Base-by-base conservation (phyloP, 768 basidiomycete species). In the Dentipellis fragilis region DNA sequence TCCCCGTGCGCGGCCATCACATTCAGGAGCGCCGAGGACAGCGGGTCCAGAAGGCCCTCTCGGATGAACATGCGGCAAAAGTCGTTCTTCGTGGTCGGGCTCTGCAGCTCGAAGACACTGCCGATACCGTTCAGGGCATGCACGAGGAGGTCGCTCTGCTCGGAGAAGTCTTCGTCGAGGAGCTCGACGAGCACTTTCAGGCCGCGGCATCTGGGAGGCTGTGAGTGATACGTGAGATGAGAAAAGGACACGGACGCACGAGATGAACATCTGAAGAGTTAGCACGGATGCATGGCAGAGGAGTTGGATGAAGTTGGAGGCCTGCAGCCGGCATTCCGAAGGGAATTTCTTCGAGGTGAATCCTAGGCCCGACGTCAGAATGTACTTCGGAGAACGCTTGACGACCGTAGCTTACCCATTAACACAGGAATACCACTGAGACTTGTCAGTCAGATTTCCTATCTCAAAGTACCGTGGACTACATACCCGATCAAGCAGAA, bases 11-110 rank as follows among this genome's bases (percentile, higher is more conserved):
- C 85, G 3, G 81, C 79, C 78, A 94, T 90, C 54, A 97, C 89
- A 63, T 91, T 88, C 56, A 95, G 72, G 22, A 99, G 70, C 2
- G 95, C 96, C 2, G 87, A 83, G 1, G 93, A 91, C 1, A 99
- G 73, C 0, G 96, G 95, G 61, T 96, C 94, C 48, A 96, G 75
- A 3, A 99, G 74, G 23, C 96, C 96, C 71, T 98, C 96, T 5
- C 93, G 80, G 42, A 96, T 91, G 73, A 98, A 95, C 88, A 98
- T 94, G 10, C 96, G 82, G 66, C 94, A 97, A 67, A 98, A 98
- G 70, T 98, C 96, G 66, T 96, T 97, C 69, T 96, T 92, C 10
- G 94, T 93, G 37, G 94, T 96, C 8, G 96, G 90, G 49, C 90
- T 93, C 68, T 97, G 88, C 11, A 98, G 79, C 60, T 98, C 94